Conservation (phyloP, 169 alveolate species). For the Theileria equi region DNA sequence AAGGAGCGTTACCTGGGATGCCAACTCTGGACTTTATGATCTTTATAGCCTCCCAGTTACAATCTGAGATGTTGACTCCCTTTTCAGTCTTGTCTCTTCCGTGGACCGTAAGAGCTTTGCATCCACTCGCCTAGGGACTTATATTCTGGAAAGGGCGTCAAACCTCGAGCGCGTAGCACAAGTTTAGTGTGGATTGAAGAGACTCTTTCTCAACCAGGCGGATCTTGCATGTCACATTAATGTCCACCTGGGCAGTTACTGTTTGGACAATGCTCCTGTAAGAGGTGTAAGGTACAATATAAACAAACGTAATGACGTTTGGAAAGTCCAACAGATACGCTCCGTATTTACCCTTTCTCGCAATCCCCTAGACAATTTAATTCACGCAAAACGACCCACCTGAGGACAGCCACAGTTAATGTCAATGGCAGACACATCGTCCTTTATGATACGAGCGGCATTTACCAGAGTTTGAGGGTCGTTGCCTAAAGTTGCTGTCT, state of each 20-base stretch:
- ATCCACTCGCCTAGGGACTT: constrained; percentile 68
- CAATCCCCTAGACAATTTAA: constrained; percentile 75
- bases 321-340: constrained; percentile 87
- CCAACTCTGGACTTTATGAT: constrained; percentile 79
- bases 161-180: constrained; percentile 84
- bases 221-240: constrained; percentile 88
- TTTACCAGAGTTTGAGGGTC: constrained; percentile 78
- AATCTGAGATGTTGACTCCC: constrained; percentile 55
- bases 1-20: constrained; percentile 72
- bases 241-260: constrained; percentile 71
- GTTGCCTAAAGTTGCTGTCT: constrained; percentile 35
- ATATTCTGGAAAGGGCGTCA: not conserved
- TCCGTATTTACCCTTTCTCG: constrained; percentile 90
- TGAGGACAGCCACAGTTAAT: constrained; percentile 92
- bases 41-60: constrained; percentile 80
- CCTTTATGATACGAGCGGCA: constrained; percentile 84
- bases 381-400: not conserved
- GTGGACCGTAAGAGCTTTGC: constrained; percentile 79
- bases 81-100: constrained; percentile 72
- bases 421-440: constrained; percentile 88
- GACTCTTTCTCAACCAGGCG: constrained; percentile 80
- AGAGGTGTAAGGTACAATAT: not conserved
- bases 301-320: constrained; percentile 65
- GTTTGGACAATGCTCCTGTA: constrained; percentile 72
- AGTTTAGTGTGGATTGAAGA: constrained; percentile 80